Conservation (phyloP, 495 filamentous ascomycete genomes). For the Rostrohypoxylon terebratum region DNA sequence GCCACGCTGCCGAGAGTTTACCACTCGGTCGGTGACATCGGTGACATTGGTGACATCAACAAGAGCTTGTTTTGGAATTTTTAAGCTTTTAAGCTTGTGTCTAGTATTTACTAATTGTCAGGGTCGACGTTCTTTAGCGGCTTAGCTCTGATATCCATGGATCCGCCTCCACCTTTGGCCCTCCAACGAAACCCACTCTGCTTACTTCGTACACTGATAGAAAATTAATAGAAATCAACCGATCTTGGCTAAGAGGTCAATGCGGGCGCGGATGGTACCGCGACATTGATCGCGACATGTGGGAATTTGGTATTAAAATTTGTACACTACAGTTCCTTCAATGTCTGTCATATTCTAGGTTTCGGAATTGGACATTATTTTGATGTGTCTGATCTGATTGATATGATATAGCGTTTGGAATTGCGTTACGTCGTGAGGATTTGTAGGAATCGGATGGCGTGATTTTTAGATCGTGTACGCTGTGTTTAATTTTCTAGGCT, state of each 20-base stretch:
- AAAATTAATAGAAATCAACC: background rate
- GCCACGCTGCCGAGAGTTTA: conserved; percentile 19
- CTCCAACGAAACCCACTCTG: conserved; percentile 6
- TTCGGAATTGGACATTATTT: background rate
- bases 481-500: conserved; percentile 9
- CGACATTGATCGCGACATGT: conserved; percentile 15
- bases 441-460: conserved; percentile 1
- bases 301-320: background rate
- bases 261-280: conserved; percentile 4
- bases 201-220: no score
- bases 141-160: background rate
- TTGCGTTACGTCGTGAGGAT: conserved; percentile 1
- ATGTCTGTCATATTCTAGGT: background rate
- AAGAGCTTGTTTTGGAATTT: conserved; percentile 2
- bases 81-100: background rate
- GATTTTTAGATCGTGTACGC: conserved; percentile 24
- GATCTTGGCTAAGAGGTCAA: conserved; percentile 20
- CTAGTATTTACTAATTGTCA: conserved; percentile 7
- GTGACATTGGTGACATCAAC: no score
- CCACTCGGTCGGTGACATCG: conserved; percentile 23
- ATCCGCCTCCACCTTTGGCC: background rate
- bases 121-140: background rate
- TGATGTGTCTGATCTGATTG: background rate
- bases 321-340: conserved; percentile 7
- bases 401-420: background rate